Conservation (phyloP, 768 basidiomycete genomes). For the Mycena albidolilacea region DNA sequence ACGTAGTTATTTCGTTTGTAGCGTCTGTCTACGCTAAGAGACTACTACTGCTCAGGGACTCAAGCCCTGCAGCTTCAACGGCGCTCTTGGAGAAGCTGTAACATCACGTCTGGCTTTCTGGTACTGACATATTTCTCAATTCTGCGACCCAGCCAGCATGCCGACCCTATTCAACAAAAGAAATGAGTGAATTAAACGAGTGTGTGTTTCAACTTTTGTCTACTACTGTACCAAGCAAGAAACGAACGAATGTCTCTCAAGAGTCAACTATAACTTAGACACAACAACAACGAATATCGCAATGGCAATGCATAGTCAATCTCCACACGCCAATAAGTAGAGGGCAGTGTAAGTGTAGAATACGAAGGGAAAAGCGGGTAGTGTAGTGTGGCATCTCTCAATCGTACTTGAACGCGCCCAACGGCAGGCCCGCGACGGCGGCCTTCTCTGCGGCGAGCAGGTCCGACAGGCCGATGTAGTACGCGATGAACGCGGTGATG, state of each 20-base stretch:
- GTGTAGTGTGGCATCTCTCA: background rate
- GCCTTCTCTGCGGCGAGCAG: slow-evolving; percentile 48
- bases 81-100: too few species aligned
- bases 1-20: too few species aligned
- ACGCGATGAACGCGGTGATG: slow-evolving; percentile 50
- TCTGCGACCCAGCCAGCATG: background rate
- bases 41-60: too few species aligned
- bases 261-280: background rate
- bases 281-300: background rate
- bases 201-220: background rate
- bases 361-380: background rate
- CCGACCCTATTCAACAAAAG: too few species aligned
- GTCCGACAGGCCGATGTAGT: slow-evolving; percentile 51
- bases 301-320: background rate
- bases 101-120: too few species aligned
- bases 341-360: background rate
- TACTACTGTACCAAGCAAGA: background rate
- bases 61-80: too few species aligned
- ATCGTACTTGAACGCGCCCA: slow-evolving; percentile 45
- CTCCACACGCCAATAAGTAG: background rate
- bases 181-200: background rate
- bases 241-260: background rate
- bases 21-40: too few species aligned
- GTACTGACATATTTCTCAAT: background rate
- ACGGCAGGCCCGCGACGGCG: slow-evolving; percentile 47